Base-by-base conservation (phyloP, 371 early-diverging fungal species). In the Thermomucor indicae-seudaticae region DNA sequence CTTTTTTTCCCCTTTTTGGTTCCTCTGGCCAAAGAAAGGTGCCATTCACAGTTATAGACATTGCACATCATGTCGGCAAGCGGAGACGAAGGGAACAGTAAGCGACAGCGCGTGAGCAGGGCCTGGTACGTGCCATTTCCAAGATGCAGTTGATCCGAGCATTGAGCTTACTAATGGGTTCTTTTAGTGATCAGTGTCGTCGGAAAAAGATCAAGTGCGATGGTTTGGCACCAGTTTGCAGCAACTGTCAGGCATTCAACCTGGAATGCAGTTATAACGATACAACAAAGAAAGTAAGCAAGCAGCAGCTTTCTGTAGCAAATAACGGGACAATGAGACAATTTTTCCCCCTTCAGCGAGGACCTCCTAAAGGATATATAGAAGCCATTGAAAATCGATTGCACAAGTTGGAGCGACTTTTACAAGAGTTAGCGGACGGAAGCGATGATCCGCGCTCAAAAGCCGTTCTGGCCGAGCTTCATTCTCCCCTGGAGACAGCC, bases 301-400 rank as follows among this genome's bases (percentile, higher is more conserved):
- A 10, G 23, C 11, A 43, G 12, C 20, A 19, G 23, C 19, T 24
- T 8, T 4, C 20, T 42, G 6, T 16, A 62, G 61, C 1, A 62
- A 66, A 41, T 7, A 35, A 19, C 17, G 17, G 17, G 29, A 4
- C 8, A 1, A 3, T 27, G 34, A 25, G 37, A 19, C n/a, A 11
- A n/a, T 34, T 50, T n/a, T 40, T 23, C 11, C 25, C 17, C 39
- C 28, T 28, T 14, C 43, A 81, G 75, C 65, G 82, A 22, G 82
- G 82, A 12, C 84, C 84, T 14, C 81, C 84, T 6, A 84, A 84
- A 65, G 88, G 88, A 23, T 86, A 88, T 52, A 86, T 88, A 28
- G 86, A 85, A 51, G 85, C 80, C 7, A 84, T 88, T 25, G 88
- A 88, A 49, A 77, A 75, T 48, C 65, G 86, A 30, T 58, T 87